Percentiles rank a stretch among this genome's conserved stretches.
phyloP scores from a whole-genome alignment of 495 filamentous ascomycete genomes.

The Xylaria bambusicola region DNA sequence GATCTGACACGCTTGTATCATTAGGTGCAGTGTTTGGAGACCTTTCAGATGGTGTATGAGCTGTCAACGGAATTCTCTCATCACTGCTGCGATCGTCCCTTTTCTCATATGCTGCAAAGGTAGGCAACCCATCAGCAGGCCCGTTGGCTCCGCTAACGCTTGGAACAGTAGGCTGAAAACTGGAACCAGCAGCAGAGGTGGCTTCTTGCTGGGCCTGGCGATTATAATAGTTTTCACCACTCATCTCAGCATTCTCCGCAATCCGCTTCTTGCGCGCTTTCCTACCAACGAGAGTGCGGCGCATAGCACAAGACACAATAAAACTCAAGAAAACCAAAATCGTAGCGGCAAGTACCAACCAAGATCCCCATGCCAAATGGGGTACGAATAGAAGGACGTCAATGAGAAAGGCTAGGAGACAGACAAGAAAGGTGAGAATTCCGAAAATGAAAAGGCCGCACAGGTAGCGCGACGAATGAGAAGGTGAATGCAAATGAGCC shows the following conservation, averaged over 20 bases:
- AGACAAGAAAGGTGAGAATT: constrained; percentile 80
- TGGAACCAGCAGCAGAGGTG: constrained; percentile 40
- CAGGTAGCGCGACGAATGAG: constrained; percentile 90
- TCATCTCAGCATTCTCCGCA: constrained; percentile 92
- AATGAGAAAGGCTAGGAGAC: constrained; percentile 85
- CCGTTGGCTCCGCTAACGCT: constrained; percentile 54
- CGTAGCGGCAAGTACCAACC: constrained; percentile 88
- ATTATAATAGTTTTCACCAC: constrained; percentile 85
- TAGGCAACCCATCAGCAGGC: constrained; percentile 60
- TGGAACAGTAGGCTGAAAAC: constrained; percentile 56
- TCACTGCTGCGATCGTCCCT: constrained; percentile 64
- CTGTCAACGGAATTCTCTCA: constrained; percentile 81
- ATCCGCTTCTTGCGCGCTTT: constrained; percentile 92
- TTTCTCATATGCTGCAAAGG: constrained; percentile 80
- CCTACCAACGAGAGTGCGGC: constrained; percentile 85
- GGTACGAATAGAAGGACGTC: constrained; percentile 97
- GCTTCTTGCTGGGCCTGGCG: constrained; percentile 60
- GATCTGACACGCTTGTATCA: constrained; percentile 38
- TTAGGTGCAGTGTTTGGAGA: constrained; percentile 41
- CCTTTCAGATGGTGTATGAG: constrained; percentile 53
- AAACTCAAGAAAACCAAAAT: constrained; percentile 82
- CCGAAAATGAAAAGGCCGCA: constrained; percentile 81
- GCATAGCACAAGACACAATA: constrained; percentile 95
- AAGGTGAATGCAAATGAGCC: constrained; percentile 85
- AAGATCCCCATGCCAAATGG: constrained; percentile 91